These are phyloP conservation scores for Saksenaea oblongispora DNA, from an alignment of 371 early-diverging fungal genomes.

Conservation along the genomic window DNA sequence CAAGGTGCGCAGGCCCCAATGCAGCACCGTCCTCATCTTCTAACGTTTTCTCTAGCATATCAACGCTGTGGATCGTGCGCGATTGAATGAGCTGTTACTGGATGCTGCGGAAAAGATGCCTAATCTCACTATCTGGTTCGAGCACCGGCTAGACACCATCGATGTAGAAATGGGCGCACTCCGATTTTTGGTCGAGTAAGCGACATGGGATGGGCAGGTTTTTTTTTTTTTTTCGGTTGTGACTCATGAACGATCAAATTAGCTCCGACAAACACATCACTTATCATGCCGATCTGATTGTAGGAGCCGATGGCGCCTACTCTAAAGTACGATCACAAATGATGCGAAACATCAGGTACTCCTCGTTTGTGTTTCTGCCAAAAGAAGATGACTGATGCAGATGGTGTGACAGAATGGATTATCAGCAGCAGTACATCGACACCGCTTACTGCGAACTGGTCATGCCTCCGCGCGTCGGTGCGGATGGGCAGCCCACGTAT, in stretches of 20 bases:
- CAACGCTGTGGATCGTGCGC: conserved; percentile 90
- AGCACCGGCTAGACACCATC: conserved; percentile 57
- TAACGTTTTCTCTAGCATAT: conserved; percentile 65
- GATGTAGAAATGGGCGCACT: conserved; percentile 63
- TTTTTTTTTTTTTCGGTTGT: not conserved
- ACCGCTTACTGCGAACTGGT: conserved; percentile 91
- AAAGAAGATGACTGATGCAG: not conserved
- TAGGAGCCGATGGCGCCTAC: conserved; percentile 97
- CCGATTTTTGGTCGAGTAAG: conserved; percentile 36
- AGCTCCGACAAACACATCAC: conserved; percentile 3
- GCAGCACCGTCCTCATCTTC: not conserved
- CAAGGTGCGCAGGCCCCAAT: conserved; percentile 51
- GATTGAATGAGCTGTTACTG: conserved; percentile 81
- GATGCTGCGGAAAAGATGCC: conserved; percentile 63
- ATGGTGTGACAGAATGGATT: conserved; percentile 67
- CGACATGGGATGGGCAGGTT: not conserved
- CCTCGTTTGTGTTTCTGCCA: not conserved
- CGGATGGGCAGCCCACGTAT: conserved; percentile 62
- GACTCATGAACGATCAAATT: conserved; percentile 22
- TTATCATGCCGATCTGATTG: conserved; percentile 72
- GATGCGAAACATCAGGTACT: conserved; percentile 69
- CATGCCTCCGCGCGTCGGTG: conserved; percentile 62
- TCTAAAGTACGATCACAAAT: conserved; percentile 78
- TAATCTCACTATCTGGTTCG: conserved; percentile 72
- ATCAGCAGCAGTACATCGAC: conserved; percentile 85